Evolutionary conservation across 768 basidiomycete species (phyloP).

Genomic region (Lactifluus subvellereus): DNA sequence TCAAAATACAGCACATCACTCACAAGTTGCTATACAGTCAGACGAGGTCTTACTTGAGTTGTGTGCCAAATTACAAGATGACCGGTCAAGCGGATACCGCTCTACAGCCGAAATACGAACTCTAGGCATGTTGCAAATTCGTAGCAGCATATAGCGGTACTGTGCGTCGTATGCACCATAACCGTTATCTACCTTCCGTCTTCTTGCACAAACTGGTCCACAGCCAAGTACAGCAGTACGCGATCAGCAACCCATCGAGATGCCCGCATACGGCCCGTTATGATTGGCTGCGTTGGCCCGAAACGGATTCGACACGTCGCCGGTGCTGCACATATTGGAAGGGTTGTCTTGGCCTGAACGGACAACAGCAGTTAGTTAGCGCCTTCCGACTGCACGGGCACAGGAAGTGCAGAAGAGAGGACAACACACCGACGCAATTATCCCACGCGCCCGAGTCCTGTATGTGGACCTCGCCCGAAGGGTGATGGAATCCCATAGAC

Average conservation of each 20-base stretch:
- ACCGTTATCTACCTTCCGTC: too few relatives aligned
- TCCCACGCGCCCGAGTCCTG: constrained; percentile 46
- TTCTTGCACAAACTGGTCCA: not conserved
- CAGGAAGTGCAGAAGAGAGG: not conserved
- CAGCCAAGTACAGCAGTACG: not conserved
- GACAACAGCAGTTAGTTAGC: not conserved
- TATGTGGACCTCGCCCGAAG: constrained; percentile 37
- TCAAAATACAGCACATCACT: too few relatives aligned
- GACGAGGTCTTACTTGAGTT: too few relatives aligned
- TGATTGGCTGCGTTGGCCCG: constrained; percentile 30
- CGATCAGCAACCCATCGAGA: constrained; percentile 21
- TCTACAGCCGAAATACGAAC: too few relatives aligned
- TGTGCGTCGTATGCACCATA: too few relatives aligned
- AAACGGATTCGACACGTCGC: constrained; percentile 48
- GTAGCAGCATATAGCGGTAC: too few relatives aligned
- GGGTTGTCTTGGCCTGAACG: constrained; percentile 54
- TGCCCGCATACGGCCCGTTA: constrained; percentile 21
- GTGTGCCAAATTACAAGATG: too few relatives aligned
- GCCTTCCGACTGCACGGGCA: too few relatives aligned
- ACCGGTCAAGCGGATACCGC: too few relatives aligned
- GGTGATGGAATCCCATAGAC: constrained; percentile 44
- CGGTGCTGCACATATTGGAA: constrained; percentile 45
- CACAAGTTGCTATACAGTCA: too few relatives aligned
- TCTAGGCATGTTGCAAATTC: too few relatives aligned
- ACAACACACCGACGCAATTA: constrained; percentile 43